Conservation (phyloP, 1,284 basidiomycete species). For the Ganoderma resinaceum region DNA sequence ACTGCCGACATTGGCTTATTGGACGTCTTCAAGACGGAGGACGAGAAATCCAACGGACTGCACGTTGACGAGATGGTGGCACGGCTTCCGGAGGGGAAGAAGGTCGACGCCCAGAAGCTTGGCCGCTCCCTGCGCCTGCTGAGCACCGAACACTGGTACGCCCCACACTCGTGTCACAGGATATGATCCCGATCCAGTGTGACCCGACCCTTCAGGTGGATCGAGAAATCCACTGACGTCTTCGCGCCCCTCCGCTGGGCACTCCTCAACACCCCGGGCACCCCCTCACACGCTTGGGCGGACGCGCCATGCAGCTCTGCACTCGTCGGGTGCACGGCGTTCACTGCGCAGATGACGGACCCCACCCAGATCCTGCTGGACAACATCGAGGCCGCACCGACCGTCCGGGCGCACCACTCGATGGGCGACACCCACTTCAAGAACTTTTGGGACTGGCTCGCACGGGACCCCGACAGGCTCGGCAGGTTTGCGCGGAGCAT, state of each 20-base stretch:
- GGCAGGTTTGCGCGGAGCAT: conserved; percentile 12
- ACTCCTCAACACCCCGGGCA: conserved; percentile 5
- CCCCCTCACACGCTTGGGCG: not conserved
- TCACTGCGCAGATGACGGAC: conserved; percentile 6
- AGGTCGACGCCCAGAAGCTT: conserved; percentile 11
- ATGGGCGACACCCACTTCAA: not conserved
- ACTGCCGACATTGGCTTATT: conserved; percentile 6
- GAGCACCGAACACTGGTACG: conserved; percentile 9
- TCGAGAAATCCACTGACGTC: not conserved
- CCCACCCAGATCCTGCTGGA: not conserved
- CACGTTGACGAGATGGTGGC: conserved; percentile 10
- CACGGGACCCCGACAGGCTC: conserved; percentile 5
- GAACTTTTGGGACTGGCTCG: conserved; percentile 10
- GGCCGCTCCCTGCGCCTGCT: conserved; percentile 10
- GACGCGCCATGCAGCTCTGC: not conserved
- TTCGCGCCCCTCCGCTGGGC: conserved; percentile 13
- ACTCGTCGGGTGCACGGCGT: conserved; percentile 5
- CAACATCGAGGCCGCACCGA: conserved; percentile 4
- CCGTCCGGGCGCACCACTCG: not conserved
- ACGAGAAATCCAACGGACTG: conserved; percentile 3
- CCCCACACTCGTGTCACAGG: not conserved
- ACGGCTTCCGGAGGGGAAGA: conserved; percentile 8
- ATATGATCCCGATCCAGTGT: not conserved
- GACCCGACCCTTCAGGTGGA: not conserved
- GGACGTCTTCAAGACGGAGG: conserved; percentile 7